A percentile compares a stretch with the other conserved stretches of the same genome.
phyloP scores from a whole-genome alignment of 2,329 filamentous ascomycete species.

The Curvularia spicifera region DNA sequence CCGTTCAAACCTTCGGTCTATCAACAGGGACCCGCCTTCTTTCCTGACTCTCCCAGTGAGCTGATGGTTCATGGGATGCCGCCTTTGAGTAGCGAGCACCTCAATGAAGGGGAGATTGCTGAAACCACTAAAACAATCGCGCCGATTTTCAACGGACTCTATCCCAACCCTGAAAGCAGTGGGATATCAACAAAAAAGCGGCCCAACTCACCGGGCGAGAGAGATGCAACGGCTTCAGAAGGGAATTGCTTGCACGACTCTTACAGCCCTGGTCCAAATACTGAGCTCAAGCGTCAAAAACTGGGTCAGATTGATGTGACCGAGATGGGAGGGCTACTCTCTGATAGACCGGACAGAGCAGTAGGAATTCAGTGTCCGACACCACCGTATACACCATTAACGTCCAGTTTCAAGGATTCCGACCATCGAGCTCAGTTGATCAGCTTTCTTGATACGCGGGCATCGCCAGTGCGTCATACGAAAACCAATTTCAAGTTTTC shows the following conservation, averaged over 20 bases:
- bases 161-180: not conserved
- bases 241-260: not conserved
- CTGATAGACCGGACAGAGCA: not conserved
- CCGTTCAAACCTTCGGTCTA: not conserved
- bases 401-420: not conserved
- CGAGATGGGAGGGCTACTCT: not conserved
- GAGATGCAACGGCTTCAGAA: too few relatives aligned
- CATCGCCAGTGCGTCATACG: not conserved
- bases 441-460: not conserved
- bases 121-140: too few relatives aligned
- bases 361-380: not conserved
- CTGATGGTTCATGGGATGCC: not conserved
- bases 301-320: not conserved
- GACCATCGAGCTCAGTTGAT: not conserved
- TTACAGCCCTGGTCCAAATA: not conserved
- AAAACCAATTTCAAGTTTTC: not conserved
- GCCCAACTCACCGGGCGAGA: conserved; percentile 7
- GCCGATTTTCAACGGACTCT: not conserved
- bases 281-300: conserved; percentile 9
- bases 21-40: not conserved
- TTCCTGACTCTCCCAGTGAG: not conserved
- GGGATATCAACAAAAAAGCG: conserved; percentile 14
- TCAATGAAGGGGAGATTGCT: not conserved
- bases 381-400: not conserved
- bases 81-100: not conserved